Evolutionary conservation across 129 eudicot species (phyloP).

Genomic region (Gnaphalium uliginosum): DNA sequence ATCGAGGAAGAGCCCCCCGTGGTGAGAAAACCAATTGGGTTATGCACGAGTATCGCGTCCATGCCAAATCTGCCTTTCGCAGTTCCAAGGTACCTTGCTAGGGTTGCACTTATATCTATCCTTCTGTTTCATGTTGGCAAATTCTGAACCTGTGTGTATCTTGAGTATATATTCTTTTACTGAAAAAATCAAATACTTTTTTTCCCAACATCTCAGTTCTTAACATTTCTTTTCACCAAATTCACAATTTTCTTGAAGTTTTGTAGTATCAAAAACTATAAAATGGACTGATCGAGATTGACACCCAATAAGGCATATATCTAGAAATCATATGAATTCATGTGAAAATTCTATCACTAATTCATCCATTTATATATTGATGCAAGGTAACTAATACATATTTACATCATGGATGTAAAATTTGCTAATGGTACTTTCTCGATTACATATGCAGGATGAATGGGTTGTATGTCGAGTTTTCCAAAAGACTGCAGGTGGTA

Average conservation of each 20-base stretch:
- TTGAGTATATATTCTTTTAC: not conserved
- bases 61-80: slow-evolving; percentile 59
- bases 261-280: too few species aligned
- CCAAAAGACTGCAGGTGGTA: slow-evolving; percentile 68
- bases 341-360: too few species aligned
- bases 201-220: not conserved
- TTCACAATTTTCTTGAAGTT: not conserved
- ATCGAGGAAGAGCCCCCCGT: slow-evolving; percentile 78
- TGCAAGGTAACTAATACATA: not conserved
- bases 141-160: not conserved
- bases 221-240: not conserved
- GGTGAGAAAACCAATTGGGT: slow-evolving; percentile 87
- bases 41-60: slow-evolving; percentile 82
- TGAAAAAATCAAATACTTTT: not conserved
- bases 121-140: not conserved
- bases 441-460: slow-evolving; percentile 56
- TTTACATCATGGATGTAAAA: not conserved
- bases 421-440: not conserved
- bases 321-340: too few species aligned
- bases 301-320: too few species aligned
- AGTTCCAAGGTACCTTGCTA: slow-evolving; percentile 51
- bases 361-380: too few species aligned
- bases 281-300: too few species aligned
- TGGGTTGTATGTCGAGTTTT: slow-evolving; percentile 87
- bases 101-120: not conserved